Percentiles rank a stretch among this genome's conserved stretches.
phyloP scores from a whole-genome alignment of 2,329 filamentous ascomycete species.

The Cephalotrichum gorgonifer region DNA sequence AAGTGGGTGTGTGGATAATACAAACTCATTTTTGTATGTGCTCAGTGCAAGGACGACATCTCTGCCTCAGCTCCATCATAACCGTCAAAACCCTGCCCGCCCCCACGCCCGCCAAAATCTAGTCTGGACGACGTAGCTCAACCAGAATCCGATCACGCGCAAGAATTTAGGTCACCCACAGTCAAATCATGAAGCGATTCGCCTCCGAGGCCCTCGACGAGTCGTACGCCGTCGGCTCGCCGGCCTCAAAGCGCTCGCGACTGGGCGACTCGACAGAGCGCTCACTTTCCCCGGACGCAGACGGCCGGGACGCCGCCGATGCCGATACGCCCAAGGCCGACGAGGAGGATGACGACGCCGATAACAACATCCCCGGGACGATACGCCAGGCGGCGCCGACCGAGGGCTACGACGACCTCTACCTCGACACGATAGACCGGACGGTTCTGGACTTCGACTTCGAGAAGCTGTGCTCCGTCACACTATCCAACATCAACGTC shows the following conservation, averaged over 20 bases:
- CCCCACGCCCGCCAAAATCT: neutral
- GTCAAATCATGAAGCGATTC: conserved; percentile 34
- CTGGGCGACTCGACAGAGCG: conserved; percentile 20
- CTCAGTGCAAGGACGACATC: neutral
- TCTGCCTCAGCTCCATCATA: neutral
- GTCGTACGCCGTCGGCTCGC: conserved; percentile 41
- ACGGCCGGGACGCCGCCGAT: conserved; percentile 16
- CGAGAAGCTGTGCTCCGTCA: conserved; percentile 94
- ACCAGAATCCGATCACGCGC: neutral
- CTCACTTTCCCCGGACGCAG: conserved; percentile 15
- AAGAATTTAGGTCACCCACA: neutral
- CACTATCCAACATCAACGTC: conserved; percentile 95
- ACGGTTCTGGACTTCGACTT: conserved; percentile 95
- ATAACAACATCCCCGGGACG: conserved; percentile 29
- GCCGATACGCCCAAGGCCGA: conserved; percentile 14
- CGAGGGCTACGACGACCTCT: conserved; percentile 87
- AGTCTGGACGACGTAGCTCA: neutral
- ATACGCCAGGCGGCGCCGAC: conserved; percentile 67
- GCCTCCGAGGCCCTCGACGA: conserved; percentile 52
- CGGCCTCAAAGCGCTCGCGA: conserved; percentile 48
- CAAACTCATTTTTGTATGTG: neutral
- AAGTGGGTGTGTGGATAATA: too few species aligned
- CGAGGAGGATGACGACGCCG: conserved; percentile 22
- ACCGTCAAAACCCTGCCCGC: neutral
- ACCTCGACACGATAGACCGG: conserved; percentile 94